Evolutionary conservation across 306 rosid species (phyloP).

Genomic region (Rosa persica): DNA sequence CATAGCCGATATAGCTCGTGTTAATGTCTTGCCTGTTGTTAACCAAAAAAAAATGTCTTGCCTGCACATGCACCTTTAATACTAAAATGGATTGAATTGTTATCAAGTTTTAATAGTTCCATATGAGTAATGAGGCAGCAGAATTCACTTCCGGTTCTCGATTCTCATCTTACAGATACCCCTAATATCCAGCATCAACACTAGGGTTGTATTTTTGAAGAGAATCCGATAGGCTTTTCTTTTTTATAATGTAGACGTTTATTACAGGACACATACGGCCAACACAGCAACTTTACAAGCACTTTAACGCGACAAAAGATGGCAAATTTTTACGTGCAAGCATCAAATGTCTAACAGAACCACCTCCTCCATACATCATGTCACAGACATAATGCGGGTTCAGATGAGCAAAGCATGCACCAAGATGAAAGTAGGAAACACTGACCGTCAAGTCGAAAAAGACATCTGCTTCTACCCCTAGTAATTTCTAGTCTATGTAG

Average conservation of each 20-base stretch:
- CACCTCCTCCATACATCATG: not conserved
- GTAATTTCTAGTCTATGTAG: slow-evolving; percentile 18
- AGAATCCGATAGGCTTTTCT: not conserved
- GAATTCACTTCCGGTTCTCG: not conserved
- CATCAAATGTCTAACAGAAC: not conserved
- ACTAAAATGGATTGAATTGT: not conserved
- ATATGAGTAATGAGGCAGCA: not conserved
- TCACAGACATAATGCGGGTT: slow-evolving; percentile 10
- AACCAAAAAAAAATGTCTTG: too few species aligned
- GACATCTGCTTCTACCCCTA: slow-evolving; percentile 3
- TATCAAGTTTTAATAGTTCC: not conserved
- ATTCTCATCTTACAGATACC: not conserved
- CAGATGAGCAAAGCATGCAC: slow-evolving; percentile 23
- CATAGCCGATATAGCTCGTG: not conserved
- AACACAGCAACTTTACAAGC: slow-evolving; percentile 7
- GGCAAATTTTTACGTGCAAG: not conserved
- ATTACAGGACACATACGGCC: not conserved
- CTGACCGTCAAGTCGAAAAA: slow-evolving; percentile 3
- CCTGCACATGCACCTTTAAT: slow-evolving; percentile 9
- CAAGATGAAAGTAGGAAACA: slow-evolving; percentile 8
- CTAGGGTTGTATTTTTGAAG: not conserved
- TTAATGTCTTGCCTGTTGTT: too few species aligned
- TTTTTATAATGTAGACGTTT: not conserved
- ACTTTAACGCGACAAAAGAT: not conserved
- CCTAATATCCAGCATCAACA: not conserved